phyloP scores from a whole-genome alignment of 208 protist species.

The Acanthamoeba healyi region DNA sequence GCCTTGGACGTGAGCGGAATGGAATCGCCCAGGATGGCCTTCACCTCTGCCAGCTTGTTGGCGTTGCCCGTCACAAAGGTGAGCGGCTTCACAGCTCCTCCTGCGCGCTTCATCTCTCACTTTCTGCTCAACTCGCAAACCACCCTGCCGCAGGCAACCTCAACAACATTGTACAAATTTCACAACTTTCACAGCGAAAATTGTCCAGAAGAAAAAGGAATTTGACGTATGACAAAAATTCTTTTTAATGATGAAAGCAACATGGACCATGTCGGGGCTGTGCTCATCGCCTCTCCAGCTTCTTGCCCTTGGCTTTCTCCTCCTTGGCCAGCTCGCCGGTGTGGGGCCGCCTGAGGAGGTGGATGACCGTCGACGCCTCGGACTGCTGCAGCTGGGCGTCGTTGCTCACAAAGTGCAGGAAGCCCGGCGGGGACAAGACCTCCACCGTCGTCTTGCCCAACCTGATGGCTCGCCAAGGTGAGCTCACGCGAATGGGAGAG shows the following conservation, averaged over 20 bases:
- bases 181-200: not conserved
- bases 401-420: constrained; percentile 12
- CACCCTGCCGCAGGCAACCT: too few relatives aligned
- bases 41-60: constrained; percentile 97
- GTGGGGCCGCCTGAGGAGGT: constrained; percentile 1
- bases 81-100: constrained; percentile 48
- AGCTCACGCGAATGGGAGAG: too few relatives aligned
- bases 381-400: constrained; percentile 14
- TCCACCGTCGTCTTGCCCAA: not conserved
- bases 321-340: not conserved
- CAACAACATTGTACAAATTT: too few relatives aligned
- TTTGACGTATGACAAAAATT: too few relatives aligned
- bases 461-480: too few relatives aligned
- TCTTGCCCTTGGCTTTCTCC: constrained; percentile 14
- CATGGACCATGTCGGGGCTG: too few relatives aligned
- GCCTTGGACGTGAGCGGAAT: constrained; percentile 86
- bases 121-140: too few relatives aligned
- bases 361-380: not conserved
- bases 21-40: constrained; percentile 88
- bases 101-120: constrained; percentile 33
- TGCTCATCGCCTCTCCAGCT: not conserved
- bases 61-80: constrained; percentile 97
- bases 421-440: not conserved
- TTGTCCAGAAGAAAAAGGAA: not conserved
- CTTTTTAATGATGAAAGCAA: too few relatives aligned